These are phyloP conservation scores for Entomophthora muscae DNA, from an alignment of 371 early-diverging fungal genomes.

Conservation along the genomic window DNA sequence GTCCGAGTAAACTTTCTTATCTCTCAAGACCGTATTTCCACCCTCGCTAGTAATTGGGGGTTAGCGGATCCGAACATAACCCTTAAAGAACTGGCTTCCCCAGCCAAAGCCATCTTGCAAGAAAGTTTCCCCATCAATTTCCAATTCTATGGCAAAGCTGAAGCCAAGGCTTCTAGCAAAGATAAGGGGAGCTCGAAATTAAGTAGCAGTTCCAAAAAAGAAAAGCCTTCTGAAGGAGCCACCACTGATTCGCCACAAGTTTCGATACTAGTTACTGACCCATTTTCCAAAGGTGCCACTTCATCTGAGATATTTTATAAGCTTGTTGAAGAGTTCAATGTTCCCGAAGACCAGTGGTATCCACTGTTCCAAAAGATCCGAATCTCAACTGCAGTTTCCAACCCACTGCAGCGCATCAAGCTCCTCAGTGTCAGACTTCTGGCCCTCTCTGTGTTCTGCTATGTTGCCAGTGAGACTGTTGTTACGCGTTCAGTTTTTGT, in stretches of 20 bases:
- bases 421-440: conserved; percentile 55
- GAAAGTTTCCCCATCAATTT: not conserved
- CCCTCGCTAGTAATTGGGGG: conserved; percentile 39
- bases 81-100: conserved; percentile 9
- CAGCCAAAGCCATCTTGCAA: not conserved
- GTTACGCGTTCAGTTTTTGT: conserved; percentile 48
- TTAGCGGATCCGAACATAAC: conserved; percentile 22
- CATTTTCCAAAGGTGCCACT: conserved; percentile 11
- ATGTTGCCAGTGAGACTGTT: conserved; percentile 46
- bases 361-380: conserved; percentile 61
- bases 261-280: conserved; percentile 14
- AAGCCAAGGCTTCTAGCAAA: not conserved
- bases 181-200: not conserved
- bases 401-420: conserved; percentile 24
- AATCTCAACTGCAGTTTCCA: conserved; percentile 37
- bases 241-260: conserved; percentile 13
- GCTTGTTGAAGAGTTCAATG: conserved; percentile 34
- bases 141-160: conserved; percentile 5
- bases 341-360: conserved; percentile 60
- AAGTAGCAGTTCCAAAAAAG: not conserved
- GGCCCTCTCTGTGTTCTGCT: conserved; percentile 44
- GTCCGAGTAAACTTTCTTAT: conserved; percentile 38
- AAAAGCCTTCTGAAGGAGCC: not conserved
- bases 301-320: conserved; percentile 24
- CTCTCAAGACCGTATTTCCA: conserved; percentile 38